Evolutionary conservation across 805 yeast species (phyloP), one percentile per base, ranked within the genome.

Genomic region (Debaryomyces hansenii): DNA sequence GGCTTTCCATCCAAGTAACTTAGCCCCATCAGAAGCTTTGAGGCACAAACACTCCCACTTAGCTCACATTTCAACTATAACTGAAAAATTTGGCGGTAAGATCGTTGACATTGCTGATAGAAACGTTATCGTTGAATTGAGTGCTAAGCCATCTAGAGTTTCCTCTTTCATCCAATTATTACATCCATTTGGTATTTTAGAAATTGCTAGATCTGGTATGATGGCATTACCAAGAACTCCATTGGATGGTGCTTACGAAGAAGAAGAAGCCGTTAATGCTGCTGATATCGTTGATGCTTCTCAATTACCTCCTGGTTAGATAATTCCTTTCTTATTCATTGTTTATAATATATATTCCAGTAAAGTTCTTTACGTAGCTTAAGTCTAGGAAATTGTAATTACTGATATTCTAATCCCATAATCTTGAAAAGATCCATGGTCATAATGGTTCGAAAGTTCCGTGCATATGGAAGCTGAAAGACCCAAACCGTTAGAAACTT

Each of bases 221-320:
- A 90, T 94, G 92, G 99, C 98, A 8, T 79, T 94, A 60, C 95
- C 98, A 62, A 85, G 97, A 79, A 89, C 98, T 41, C 97, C 96
- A 37, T 72, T 90, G 56, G 88, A 84, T 53, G 71, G 70, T 18
- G 66, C 62, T 37, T 60, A 62, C 33, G 71, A 66, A 37, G 78
- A 71, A 15, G 82, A 77, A 24, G 85, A 78, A 8, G 53, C 55
- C 10, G 77, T 71, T 10, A 83, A 80, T 49, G 87, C 84, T 31
- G 68, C 74, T 46, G 88, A 86, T 46, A 80, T 83, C 55, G 96
- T 90, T 50, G 98, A 92, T 66, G 86, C 85, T 54, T 79, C 92
- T 45, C 89, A 85, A 69, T 79, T 92, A 61, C 99, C 99, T 51
- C 99, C 99, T 21, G 98, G 99, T 79, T 92, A 78, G 62, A 18